phyloP scores from a whole-genome alignment of 345 rosid species.

The Lepidium aucheri region DNA sequence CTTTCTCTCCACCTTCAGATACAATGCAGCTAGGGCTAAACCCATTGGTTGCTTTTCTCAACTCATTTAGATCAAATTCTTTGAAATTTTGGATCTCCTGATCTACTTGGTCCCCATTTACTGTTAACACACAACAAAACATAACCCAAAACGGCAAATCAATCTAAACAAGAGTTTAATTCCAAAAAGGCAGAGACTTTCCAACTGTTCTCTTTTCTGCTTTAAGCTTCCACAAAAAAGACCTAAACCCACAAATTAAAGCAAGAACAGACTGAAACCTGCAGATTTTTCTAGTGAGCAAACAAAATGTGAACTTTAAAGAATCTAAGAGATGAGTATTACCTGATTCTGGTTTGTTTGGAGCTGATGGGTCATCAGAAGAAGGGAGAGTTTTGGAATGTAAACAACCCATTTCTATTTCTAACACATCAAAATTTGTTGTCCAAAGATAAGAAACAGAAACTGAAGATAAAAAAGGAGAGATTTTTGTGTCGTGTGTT shows the following conservation, averaged over 20 bases:
- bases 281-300: neutral
- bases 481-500: neutral
- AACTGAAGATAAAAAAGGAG: neutral
- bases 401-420: conserved; percentile 70
- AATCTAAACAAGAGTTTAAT: conserved; percentile 3
- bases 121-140: conserved; percentile 23
- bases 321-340: neutral
- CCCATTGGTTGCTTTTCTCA: conserved; percentile 74
- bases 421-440: conserved; percentile 8
- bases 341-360: conserved; percentile 61
- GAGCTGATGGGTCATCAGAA: conserved; percentile 58
- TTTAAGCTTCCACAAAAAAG: neutral
- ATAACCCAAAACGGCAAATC: conserved; percentile 9
- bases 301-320: neutral
- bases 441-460: neutral
- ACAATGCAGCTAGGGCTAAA: conserved; percentile 67
- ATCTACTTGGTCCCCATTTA: conserved; percentile 37
- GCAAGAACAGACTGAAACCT: neutral
- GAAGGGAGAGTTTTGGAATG: conserved; percentile 83
- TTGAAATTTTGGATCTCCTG: conserved; percentile 48
- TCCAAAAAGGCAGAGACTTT: conserved; percentile 22
- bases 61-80: conserved; percentile 61
- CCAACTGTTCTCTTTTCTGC: neutral
- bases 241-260: conserved; percentile 8
- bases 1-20: conserved; percentile 95